Conservation (phyloP, 2,329 filamentous ascomycete species). For the Truncatella angustata region DNA sequence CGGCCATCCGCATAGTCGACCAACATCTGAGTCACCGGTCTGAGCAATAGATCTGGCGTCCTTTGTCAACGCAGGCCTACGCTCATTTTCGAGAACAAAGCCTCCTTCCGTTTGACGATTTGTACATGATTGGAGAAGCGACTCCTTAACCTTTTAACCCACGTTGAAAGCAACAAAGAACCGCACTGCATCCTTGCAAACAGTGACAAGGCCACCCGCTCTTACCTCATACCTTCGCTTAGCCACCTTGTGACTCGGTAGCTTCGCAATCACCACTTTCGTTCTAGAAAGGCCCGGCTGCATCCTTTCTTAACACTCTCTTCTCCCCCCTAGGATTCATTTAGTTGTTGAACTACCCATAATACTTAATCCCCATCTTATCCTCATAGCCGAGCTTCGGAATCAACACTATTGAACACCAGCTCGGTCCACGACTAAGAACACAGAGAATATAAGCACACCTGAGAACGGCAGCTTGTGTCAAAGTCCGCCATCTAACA, state of each 20-base stretch:
- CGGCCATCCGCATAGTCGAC: slow-evolving; percentile 3
- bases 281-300: slow-evolving; percentile 7
- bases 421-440: background rate
- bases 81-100: slow-evolving; percentile 6
- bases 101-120: background rate
- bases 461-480: slow-evolving; percentile 8
- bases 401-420: slow-evolving; percentile 2
- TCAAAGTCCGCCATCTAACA: background rate
- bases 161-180: background rate
- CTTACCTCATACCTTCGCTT: slow-evolving; percentile 6
- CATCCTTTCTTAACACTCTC: background rate
- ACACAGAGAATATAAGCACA: background rate
- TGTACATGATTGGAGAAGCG: background rate
- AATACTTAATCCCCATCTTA: background rate
- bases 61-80: background rate
- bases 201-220: background rate
- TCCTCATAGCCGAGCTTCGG: background rate
- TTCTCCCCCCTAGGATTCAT: background rate
- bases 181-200: background rate
- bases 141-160: slow-evolving; percentile 1
- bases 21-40: slow-evolving; percentile 7
- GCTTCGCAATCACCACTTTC: slow-evolving; percentile 1
- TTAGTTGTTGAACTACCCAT: slow-evolving; percentile 1
- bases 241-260: slow-evolving; percentile 7
- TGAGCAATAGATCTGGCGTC: background rate